Evolutionary conservation across 495 filamentous ascomycete genomes (phyloP).

Genomic region (Talaromyces stipitatus): DNA sequence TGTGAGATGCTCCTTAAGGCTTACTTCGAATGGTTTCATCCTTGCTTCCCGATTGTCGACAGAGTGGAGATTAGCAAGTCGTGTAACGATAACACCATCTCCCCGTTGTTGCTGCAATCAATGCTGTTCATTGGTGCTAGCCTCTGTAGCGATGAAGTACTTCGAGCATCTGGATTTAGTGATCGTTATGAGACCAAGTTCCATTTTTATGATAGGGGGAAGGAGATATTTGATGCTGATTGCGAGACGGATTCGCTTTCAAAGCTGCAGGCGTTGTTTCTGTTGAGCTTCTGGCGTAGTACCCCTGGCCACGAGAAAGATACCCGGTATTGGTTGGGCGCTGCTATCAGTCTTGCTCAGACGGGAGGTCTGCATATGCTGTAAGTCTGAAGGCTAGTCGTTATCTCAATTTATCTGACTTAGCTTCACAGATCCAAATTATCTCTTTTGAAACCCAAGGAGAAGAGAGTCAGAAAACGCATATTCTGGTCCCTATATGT

Average conservation of each 20-base stretch:
- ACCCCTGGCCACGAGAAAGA: constrained; percentile 33
- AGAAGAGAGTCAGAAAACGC: constrained; percentile 32
- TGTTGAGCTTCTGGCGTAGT: constrained; percentile 38
- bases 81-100: constrained; percentile 22
- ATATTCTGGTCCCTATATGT: constrained; percentile 46
- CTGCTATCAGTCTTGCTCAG: constrained; percentile 32
- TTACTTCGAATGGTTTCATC: constrained; percentile 41
- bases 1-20: constrained; percentile 26
- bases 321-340: constrained; percentile 35
- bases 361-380: constrained; percentile 41
- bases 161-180: constrained; percentile 21
- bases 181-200: constrained; percentile 32
- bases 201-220: constrained; percentile 31
- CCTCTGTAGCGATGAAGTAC: constrained; percentile 26
- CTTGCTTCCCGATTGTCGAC: constrained; percentile 36
- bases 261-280: constrained; percentile 32
- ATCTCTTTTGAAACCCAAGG: constrained; percentile 20
- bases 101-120: constrained; percentile 31
- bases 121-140: constrained; percentile 39
- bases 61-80: constrained; percentile 16
- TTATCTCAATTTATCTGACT: not conserved
- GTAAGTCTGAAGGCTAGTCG: constrained; percentile 14
- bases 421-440: constrained; percentile 25
- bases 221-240: constrained; percentile 36
- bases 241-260: constrained; percentile 31